Evolutionary conservation across 2,329 filamentous ascomycete species (phyloP), one percentile per base, ranked within the genome.

Genomic region (Colletotrichum horii): DNA sequence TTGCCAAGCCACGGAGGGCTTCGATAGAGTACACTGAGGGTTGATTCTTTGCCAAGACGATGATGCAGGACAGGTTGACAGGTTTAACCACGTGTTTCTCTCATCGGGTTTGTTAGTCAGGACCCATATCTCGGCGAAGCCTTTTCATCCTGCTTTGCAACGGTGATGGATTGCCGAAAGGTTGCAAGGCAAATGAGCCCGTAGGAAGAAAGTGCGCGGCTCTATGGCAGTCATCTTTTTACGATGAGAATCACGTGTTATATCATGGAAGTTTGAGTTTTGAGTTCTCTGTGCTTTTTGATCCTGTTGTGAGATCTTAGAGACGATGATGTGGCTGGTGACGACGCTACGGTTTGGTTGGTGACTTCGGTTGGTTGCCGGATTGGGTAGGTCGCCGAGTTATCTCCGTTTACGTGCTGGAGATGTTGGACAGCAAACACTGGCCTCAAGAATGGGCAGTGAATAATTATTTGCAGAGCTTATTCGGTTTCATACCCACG

Each of bases 361-460:
- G 28, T 32, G 28, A 6, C 11, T 61, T 61, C 58, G 58, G 28
- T 28, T n/a, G 28, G 30, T 32, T 61, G 28, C 58, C 58, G 11
- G 28, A 32, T 61, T 34, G 30, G 58, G 58, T 26, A 61, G 58
- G 28, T 34, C 14, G n/a, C 58, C 58, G 58, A 61, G 58, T 30
- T 60, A 60, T 60, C 26, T 60, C 56, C 43, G 43, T 0, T 48
- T n/a, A n/a, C 0, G 38, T 43, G 38, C 38, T n/a, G 38, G 19
- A 43, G 38, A n/a, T n/a, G 38, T 48, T 11, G 19, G 5, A 48
- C 5, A n/a, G 19, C 0, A n/a, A 48, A 19, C 16, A 43, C 36
- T n/a, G 0, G 8, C 38, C 1, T n/a, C 3, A 12, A 11, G 16
- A 19, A 5, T 8, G 36, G 8, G 4, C 8, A n/a, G 8, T n/a